Base-by-base conservation (phyloP, 2,329 filamentous ascomycete species). In the Ophiosphaerella korrae region DNA sequence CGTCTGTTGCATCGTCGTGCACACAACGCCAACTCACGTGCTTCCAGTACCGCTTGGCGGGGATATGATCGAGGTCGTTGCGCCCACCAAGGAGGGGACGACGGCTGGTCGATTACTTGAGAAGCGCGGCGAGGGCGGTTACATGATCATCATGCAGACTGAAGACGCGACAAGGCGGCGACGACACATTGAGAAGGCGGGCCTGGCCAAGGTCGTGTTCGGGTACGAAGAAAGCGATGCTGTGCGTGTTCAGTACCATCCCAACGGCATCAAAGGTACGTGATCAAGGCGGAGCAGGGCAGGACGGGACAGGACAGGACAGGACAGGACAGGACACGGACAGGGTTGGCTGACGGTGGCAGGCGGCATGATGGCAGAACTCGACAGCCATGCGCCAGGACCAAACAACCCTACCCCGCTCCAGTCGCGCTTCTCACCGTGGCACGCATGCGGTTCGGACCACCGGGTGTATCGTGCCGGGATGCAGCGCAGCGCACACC, bases 131-230 rank as follows among this genome's bases (percentile, higher is more conserved):
- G 74, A 78, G 47, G 75, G 77, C 7, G 77, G 77, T 3, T 80
- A 79, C 57, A 80, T 79, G 76, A 71, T 78, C 48, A 78, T 78
- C 44, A 79, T 80, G 77, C 77, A 79, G 54, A 78, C 73, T 2
- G 55, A 63, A 8, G 72, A 78, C 42, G 77, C 77, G 6, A 58
- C 52, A 16, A 63, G 64, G 40, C 67, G 74, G 18, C 68, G 72
- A 21, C 53, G 66, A 42, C 63, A 74, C 50, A 75, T 80, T 24
- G 70, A 76, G 44, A 54, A 62, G 0, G 65, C 67, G 2, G 53
- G 57, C 0, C 53, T 78, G 18, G 61, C 64, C 0, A 76, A 69
- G 37, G 71, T 77, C 2, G 77, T 78, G 5, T 75, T 67, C 40
- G 57, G 53, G 11, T 67, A 77, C 43, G 67, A 70, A 16, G 54